These are phyloP conservation scores for Aspergillus kassunensis DNA, from an alignment of 495 filamentous ascomycete species.

Conservation along the genomic window DNA sequence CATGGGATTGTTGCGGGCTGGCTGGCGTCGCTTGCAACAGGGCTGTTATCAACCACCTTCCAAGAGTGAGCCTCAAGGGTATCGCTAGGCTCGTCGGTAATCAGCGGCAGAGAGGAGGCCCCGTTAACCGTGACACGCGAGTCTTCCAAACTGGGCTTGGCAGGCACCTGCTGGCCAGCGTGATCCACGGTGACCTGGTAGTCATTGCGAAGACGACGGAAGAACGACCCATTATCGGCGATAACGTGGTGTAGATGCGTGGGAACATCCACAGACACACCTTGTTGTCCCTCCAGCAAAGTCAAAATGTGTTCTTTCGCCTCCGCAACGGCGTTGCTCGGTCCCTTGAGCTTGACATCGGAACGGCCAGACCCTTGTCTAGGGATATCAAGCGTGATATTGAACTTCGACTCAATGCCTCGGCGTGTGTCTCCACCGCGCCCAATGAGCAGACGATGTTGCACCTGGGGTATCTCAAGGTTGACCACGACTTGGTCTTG, in stretches of 20 bases:
- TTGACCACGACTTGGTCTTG: slow-evolving; percentile 69
- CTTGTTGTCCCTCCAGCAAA: slow-evolving; percentile 79
- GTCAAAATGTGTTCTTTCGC: slow-evolving; percentile 78
- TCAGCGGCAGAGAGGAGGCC: slow-evolving; percentile 65
- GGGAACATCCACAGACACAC: slow-evolving; percentile 80
- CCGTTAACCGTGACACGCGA: slow-evolving; percentile 44
- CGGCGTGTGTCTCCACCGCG: slow-evolving; percentile 83
- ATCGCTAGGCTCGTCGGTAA: slow-evolving; percentile 73
- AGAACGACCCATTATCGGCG: slow-evolving; percentile 86
- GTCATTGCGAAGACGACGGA: slow-evolving; percentile 79
- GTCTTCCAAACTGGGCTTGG: slow-evolving; percentile 51
- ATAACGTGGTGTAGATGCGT: slow-evolving; percentile 75
- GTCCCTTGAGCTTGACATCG: slow-evolving; percentile 78
- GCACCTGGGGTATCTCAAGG: slow-evolving; percentile 79
- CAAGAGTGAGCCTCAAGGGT: slow-evolving; percentile 67
- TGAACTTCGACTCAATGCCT: slow-evolving; percentile 83
- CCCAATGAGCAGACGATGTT: slow-evolving; percentile 88
- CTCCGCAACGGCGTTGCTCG: slow-evolving; percentile 70
- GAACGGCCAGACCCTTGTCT: slow-evolving; percentile 65
- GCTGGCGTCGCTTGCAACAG: slow-evolving; percentile 29
- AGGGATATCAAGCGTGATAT: slow-evolving; percentile 84
- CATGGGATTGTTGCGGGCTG: slow-evolving; percentile 81
- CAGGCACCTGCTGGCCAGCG: slow-evolving; percentile 67
- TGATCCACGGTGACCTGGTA: slow-evolving; percentile 87
- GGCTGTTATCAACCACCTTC: slow-evolving; percentile 63